Conservation (phyloP, 1,284 basidiomycete species). For the Tremellales sp. region DNA sequence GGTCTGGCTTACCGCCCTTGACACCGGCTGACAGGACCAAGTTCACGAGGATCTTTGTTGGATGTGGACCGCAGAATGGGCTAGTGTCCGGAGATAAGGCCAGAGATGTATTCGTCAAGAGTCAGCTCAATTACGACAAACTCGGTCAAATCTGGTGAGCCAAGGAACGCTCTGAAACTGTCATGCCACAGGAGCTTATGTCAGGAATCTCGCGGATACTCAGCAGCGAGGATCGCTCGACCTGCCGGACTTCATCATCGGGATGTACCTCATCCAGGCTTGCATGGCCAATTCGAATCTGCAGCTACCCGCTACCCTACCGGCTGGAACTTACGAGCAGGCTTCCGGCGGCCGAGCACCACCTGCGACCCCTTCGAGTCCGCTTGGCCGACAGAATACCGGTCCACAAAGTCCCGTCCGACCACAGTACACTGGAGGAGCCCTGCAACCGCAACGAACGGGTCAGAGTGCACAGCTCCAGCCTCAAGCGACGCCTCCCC, state of each 20-base stretch:
- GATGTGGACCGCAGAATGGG: slow-evolving; percentile 68
- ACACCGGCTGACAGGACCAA: slow-evolving; percentile 74
- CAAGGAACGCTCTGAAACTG: neutral
- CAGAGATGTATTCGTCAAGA: slow-evolving; percentile 88
- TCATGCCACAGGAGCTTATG: neutral
- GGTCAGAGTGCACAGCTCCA: slow-evolving; percentile 28
- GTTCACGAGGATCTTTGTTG: slow-evolving; percentile 73
- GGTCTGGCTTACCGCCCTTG: slow-evolving; percentile 57
- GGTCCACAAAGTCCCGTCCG: slow-evolving; percentile 27
- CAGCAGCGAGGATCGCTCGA: slow-evolving; percentile 87
- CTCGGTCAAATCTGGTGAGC: slow-evolving; percentile 89
- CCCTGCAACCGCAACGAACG: slow-evolving; percentile 52
- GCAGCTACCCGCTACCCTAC: slow-evolving; percentile 70
- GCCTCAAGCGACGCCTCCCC: slow-evolving; percentile 1
- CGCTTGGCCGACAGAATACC: slow-evolving; percentile 35
- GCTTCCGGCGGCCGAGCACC: slow-evolving; percentile 56
- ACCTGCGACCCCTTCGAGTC: slow-evolving; percentile 16
- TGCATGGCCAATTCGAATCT: slow-evolving; percentile 77
- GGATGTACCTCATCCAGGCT: slow-evolving; percentile 88
- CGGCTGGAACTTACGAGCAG: slow-evolving; percentile 87
- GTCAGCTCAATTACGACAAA: slow-evolving; percentile 81
- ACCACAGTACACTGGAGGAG: slow-evolving; percentile 52
- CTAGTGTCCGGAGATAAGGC: slow-evolving; percentile 83
- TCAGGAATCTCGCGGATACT: slow-evolving; percentile 89
- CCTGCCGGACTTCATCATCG: slow-evolving; percentile 87